These are phyloP conservation scores for Draba incana DNA, from an alignment of 345 rosid genomes.

Conservation along the genomic window DNA sequence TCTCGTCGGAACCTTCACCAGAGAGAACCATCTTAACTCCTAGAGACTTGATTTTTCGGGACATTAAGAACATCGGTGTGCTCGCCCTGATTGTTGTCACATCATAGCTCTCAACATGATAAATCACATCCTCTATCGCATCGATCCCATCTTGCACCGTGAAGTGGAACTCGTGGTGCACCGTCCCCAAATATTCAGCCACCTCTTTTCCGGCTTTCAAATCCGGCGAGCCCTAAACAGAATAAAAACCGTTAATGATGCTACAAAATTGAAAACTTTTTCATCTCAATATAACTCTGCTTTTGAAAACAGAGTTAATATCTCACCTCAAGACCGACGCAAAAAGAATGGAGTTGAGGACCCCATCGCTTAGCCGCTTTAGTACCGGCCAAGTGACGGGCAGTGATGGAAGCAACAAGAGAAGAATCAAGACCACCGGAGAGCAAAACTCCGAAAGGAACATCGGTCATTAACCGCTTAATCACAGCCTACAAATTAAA, in stretches of 20 bases:
- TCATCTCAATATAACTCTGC: background rate
- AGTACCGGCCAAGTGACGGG: slow-evolving; percentile 75
- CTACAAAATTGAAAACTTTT: background rate
- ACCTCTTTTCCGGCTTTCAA: slow-evolving; percentile 86
- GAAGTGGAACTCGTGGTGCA: slow-evolving; percentile 92
- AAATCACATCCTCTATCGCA: slow-evolving; percentile 93
- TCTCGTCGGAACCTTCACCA: slow-evolving; percentile 95
- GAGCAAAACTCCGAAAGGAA: slow-evolving; percentile 88
- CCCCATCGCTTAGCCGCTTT: slow-evolving; percentile 87
- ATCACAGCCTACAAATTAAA: slow-evolving; percentile 67
- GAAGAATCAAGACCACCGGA: slow-evolving; percentile 98
- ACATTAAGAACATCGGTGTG: slow-evolving; percentile 92
- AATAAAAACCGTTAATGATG: background rate
- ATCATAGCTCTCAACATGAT: slow-evolving; percentile 88
- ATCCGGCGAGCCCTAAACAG: slow-evolving; percentile 76
- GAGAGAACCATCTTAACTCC: slow-evolving; percentile 98
- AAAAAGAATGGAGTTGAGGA: slow-evolving; percentile 82
- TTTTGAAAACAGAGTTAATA: slow-evolving; percentile 10
- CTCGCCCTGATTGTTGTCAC: slow-evolving; percentile 91
- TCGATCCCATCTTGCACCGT: slow-evolving; percentile 95
- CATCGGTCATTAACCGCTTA: slow-evolving; percentile 93
- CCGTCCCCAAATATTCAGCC: slow-evolving; percentile 85
- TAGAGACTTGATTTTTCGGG: slow-evolving; percentile 86
- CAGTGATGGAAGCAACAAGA: slow-evolving; percentile 79
- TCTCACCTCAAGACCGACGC: slow-evolving; percentile 86